Conservation (phyloP, 768 basidiomycete genomes). For the Suillus plorans region DNA sequence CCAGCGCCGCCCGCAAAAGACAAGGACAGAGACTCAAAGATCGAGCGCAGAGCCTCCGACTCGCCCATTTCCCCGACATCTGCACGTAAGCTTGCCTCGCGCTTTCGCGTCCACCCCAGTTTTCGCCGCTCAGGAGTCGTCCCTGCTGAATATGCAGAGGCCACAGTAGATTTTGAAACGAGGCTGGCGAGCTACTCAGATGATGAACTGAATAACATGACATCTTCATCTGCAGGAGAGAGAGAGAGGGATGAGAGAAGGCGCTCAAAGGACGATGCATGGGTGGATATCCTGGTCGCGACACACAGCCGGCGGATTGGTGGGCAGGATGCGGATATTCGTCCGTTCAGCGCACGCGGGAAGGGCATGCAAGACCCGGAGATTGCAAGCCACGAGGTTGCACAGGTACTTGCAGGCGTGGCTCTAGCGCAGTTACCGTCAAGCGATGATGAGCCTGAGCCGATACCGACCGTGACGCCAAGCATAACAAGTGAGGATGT, state of each 20-base stretch:
- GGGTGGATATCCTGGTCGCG: constrained; percentile 85
- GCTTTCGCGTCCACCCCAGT: constrained; percentile 64
- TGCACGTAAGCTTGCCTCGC: constrained; percentile 38
- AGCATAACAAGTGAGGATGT: constrained; percentile 30
- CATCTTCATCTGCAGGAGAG: constrained; percentile 37
- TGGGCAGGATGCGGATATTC: constrained; percentile 51
- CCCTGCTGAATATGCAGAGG: constrained; percentile 69
- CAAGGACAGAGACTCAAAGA: background rate
- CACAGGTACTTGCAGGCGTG: constrained; percentile 64
- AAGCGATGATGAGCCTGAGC: constrained; percentile 41
- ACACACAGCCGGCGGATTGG: constrained; percentile 50
- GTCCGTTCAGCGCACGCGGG: constrained; percentile 26
- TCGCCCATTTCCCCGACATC: constrained; percentile 24
- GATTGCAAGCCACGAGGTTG: constrained; percentile 70
- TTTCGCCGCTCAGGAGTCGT: constrained; percentile 48
- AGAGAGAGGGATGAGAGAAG: constrained; percentile 36
- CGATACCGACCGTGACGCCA: constrained; percentile 6
- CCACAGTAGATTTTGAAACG: constrained; percentile 78
- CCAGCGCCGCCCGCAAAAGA: constrained; percentile 20
- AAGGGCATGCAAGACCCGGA: constrained; percentile 57
- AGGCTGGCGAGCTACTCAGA: constrained; percentile 65
- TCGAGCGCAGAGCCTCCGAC: constrained; percentile 30
- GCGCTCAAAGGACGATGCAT: constrained; percentile 66
- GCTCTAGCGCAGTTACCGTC: constrained; percentile 31
- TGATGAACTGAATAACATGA: constrained; percentile 43